phyloP scores from a whole-genome alignment of 495 filamentous ascomycete species.

The Neurospora discreta region DNA sequence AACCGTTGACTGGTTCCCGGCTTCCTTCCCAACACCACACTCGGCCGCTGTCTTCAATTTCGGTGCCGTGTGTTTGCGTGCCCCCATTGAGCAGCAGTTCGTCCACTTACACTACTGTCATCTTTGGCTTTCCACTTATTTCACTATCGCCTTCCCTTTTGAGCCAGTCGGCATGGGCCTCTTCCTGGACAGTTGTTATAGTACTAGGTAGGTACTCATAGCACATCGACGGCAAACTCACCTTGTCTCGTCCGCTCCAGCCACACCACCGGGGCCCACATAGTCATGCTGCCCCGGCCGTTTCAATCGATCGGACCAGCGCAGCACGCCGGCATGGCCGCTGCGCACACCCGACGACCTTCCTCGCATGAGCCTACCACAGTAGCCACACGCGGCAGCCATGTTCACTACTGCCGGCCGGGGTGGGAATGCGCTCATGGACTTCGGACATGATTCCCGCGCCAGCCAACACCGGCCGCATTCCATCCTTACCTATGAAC shows the following conservation, averaged over 20 bases:
- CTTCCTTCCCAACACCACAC: neutral
- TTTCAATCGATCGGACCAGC: conserved; percentile 3
- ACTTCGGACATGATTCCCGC: neutral
- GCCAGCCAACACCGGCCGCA: neutral
- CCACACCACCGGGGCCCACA: conserved; percentile 4
- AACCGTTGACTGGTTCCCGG: neutral
- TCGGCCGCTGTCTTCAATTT: neutral
- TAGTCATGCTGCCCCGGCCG: neutral
- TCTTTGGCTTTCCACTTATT: neutral
- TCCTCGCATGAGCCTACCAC: neutral
- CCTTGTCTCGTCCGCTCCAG: neutral
- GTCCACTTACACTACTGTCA: neutral
- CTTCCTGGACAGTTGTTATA: neutral
- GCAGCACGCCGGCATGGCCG: neutral
- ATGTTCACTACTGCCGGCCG: neutral
- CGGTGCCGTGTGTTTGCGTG: neutral
- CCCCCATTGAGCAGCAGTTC: no score
- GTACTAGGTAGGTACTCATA: no score
- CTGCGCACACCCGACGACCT: neutral
- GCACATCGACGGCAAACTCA: neutral
- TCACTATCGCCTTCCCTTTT: neutral
- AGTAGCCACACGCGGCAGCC: neutral
- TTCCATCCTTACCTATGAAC: neutral
- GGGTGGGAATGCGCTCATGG: neutral
- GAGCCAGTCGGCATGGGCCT: neutral